phyloP scores from a whole-genome alignment of 2,329 filamentous ascomycete species.

The Hypoxylon sp. region DNA sequence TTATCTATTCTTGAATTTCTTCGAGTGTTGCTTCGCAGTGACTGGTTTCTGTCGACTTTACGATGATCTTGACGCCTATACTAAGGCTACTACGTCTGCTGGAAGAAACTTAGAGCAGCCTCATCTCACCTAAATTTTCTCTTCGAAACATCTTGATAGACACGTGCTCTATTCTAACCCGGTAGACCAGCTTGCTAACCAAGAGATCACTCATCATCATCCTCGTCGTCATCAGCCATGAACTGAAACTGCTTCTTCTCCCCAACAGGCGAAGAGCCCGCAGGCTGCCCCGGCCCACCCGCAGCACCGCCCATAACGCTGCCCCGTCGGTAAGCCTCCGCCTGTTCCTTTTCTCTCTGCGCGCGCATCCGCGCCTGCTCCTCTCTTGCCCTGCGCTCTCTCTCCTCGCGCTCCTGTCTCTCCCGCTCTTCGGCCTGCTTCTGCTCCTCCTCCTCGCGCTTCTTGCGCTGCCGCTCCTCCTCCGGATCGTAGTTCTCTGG shows the following conservation, averaged over 20 bases:
- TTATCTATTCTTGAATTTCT: background rate
- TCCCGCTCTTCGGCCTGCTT: constrained; percentile 62
- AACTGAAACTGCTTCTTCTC: constrained; percentile 71
- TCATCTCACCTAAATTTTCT: background rate
- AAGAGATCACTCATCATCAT: constrained; percentile 55
- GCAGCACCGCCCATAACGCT: constrained; percentile 53
- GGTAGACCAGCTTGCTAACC: background rate
- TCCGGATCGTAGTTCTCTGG: constrained; percentile 72
- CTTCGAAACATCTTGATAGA: background rate
- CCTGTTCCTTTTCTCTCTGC: constrained; percentile 49
- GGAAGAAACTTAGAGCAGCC: background rate
- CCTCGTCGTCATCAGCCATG: constrained; percentile 67
- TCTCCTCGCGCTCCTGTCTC: constrained; percentile 62
- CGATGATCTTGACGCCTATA: background rate
- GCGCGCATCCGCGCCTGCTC: constrained; percentile 58
- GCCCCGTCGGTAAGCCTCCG: constrained; percentile 57
- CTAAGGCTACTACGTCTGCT: background rate
- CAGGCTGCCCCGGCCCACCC: background rate
- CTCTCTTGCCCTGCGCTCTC: constrained; percentile 61
- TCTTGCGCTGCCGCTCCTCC: constrained; percentile 65
- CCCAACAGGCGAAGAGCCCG: constrained; percentile 44
- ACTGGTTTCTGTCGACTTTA: too few species aligned
- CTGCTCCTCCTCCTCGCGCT: constrained; percentile 64
- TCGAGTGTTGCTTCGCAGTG: too few species aligned
- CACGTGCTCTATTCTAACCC: too few species aligned